A percentile compares a stretch with the other conserved stretches of the same genome.
These are phyloP conservation scores for Neurospora discreta DNA, from an alignment of 495 filamentous ascomycete genomes.

Conservation along the genomic window DNA sequence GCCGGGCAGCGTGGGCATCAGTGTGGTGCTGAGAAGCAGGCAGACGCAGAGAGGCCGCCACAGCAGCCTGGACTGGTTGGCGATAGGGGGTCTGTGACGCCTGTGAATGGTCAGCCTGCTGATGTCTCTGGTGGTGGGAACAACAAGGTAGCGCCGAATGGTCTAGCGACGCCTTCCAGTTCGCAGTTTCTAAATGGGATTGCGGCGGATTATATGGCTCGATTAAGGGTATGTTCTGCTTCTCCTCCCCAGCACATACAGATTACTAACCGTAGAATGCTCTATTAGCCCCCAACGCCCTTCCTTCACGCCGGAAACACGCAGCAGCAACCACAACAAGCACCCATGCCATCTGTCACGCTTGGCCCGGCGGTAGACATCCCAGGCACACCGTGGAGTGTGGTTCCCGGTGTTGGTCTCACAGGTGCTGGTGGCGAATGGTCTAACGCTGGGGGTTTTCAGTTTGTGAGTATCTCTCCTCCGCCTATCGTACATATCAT, in stretches of 20 bases:
- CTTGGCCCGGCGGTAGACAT: not conserved
- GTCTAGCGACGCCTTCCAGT: not conserved
- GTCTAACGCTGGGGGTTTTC: not conserved
- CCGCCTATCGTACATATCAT: not conserved
- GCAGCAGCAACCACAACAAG: not conserved
- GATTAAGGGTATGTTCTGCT: not conserved
- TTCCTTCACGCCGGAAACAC: not conserved
- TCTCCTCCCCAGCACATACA: not conserved
- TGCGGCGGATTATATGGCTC: not conserved
- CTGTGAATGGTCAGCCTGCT: not conserved
- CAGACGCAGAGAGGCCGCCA: not conserved
- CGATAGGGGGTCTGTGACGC: not conserved
- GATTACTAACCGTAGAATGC: not conserved
- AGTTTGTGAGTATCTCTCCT: not conserved
- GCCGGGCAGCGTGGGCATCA: not conserved
- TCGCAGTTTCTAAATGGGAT: not conserved
- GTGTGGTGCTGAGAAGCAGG: not conserved
- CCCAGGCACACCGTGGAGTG: not conserved
- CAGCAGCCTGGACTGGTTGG: not conserved
- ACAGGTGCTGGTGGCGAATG: not conserved
- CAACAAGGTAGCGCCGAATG: not conserved
- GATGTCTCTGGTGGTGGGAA: not conserved
- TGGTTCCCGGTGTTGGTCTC: not conserved
- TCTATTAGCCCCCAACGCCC: not conserved
- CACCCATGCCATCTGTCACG: not conserved